Conservation (phyloP, 2,329 filamentous ascomycete species). For the Raffaelea deltoideospora region DNA sequence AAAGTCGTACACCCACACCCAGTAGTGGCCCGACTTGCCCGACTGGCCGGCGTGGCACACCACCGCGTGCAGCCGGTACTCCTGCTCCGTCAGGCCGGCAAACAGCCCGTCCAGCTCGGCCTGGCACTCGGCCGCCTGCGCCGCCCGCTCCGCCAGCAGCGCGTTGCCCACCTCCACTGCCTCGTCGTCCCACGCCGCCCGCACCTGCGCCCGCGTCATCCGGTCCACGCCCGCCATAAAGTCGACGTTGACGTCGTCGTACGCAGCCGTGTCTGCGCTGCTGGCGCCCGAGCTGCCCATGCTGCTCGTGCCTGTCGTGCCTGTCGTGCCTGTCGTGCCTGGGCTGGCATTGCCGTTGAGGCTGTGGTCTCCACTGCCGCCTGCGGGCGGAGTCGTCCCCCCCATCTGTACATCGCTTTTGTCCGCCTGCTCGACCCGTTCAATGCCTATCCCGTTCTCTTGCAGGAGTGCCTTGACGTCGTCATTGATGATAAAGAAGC, state of each 20-base stretch:
- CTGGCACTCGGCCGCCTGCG: constrained; percentile 11
- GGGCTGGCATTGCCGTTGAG: no score
- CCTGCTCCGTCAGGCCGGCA: constrained; percentile 42
- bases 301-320: background rate
- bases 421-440: background rate
- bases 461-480: constrained; percentile 14
- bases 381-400: background rate
- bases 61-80: constrained; percentile 77
- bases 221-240: constrained; percentile 1
- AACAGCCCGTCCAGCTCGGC: constrained; percentile 37
- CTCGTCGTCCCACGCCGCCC: constrained; percentile 1
- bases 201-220: constrained; percentile 2
- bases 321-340: no score
- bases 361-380: background rate
- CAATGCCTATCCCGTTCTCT: constrained; percentile 17
- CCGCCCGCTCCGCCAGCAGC: background rate
- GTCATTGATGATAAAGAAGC: constrained; percentile 8
- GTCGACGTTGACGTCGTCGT: background rate
- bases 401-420: background rate
- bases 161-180: background rate
- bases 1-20: constrained; percentile 93
- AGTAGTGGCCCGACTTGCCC: constrained; percentile 74
- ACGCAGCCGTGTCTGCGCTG: background rate
- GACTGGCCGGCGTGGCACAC: constrained; percentile 70
- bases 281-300: background rate